Conservation (phyloP, 1,284 basidiomycete genomes). For the Tranzscheliella williamsii region DNA sequence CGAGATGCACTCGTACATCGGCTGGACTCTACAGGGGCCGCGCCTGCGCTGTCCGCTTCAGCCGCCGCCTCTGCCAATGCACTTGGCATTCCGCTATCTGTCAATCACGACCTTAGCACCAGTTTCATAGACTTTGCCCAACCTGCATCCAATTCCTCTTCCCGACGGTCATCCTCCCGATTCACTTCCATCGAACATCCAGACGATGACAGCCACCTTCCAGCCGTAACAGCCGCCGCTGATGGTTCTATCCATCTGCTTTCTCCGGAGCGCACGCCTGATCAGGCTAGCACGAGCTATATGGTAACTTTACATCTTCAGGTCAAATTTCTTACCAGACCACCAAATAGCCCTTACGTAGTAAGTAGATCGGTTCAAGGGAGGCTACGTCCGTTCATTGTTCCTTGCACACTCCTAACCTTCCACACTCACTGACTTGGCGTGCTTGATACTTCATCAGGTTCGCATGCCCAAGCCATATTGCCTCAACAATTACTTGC, state of each 20-base stretch:
- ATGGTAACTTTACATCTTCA: constrained; percentile 20
- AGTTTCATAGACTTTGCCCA: constrained; percentile 13
- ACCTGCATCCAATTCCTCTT: not conserved
- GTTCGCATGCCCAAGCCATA: constrained; percentile 13
- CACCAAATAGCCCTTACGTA: constrained; percentile 9
- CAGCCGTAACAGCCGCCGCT: not conserved
- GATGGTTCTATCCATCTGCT: constrained; percentile 8
- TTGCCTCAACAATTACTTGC: constrained; percentile 34
- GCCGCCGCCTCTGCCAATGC: constrained; percentile 20
- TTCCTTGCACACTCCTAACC: no score
- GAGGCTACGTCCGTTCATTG: no score
- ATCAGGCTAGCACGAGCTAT: not conserved
- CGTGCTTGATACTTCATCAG: no score
- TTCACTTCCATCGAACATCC: not conserved
- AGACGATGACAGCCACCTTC: constrained; percentile 1
- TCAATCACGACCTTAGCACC: constrained; percentile 15
- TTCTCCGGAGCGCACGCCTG: not conserved
- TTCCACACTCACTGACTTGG: no score
- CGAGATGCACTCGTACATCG: constrained; percentile 17
- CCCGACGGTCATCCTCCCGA: not conserved
- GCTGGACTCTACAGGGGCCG: constrained; percentile 20
- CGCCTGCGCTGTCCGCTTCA: constrained; percentile 26
- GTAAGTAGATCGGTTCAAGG: no score
- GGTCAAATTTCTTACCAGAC: constrained; percentile 2
- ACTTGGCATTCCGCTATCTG: constrained; percentile 25